These are phyloP conservation scores for Leptographium radiaticola DNA, from an alignment of 2,329 filamentous ascomycete species.

Conservation along the genomic window DNA sequence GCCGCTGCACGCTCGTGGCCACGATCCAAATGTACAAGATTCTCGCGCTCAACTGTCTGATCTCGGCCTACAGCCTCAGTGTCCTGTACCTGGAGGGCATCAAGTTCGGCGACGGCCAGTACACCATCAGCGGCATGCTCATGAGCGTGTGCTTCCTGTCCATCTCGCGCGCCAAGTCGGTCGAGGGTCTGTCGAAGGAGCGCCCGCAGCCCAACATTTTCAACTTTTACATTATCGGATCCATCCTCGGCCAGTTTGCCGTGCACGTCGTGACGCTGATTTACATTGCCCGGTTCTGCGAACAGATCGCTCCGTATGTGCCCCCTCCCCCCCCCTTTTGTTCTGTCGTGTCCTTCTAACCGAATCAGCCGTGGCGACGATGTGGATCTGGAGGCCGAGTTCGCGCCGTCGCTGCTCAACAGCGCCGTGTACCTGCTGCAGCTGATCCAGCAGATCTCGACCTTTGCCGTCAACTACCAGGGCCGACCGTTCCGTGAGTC, in stretches of 20 bases:
- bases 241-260: slow-evolving; percentile 91
- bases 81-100: slow-evolving; percentile 96
- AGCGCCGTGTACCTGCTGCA: slow-evolving; percentile 94
- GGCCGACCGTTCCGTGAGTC: slow-evolving; percentile 94
- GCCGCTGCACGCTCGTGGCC: slow-evolving; percentile 90
- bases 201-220: slow-evolving; percentile 97
- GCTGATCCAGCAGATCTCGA: slow-evolving; percentile 97
- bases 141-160: slow-evolving; percentile 99
- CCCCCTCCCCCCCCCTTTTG: neutral
- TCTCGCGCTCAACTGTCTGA: slow-evolving; percentile 90
- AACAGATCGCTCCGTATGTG: slow-evolving; percentile 73
- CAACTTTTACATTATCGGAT: slow-evolving; percentile 97
- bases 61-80: slow-evolving; percentile 92
- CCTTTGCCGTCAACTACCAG: slow-evolving; percentile 99
- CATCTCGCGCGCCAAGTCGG: slow-evolving; percentile 92
- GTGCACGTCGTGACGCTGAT: slow-evolving; percentile 90
- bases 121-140: slow-evolving; percentile 97
- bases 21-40: slow-evolving; percentile 99
- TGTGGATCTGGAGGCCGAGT: slow-evolving; percentile 89
- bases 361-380: slow-evolving; percentile 31
- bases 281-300: slow-evolving; percentile 84
- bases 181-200: slow-evolving; percentile 92
- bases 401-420: slow-evolving; percentile 86
- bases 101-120: slow-evolving; percentile 97
- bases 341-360: slow-evolving; percentile 14